Evolutionary conservation across 768 basidiomycete genomes (phyloP), one percentile per base, ranked within the genome.

Genomic region (Mycena capillaripes): DNA sequence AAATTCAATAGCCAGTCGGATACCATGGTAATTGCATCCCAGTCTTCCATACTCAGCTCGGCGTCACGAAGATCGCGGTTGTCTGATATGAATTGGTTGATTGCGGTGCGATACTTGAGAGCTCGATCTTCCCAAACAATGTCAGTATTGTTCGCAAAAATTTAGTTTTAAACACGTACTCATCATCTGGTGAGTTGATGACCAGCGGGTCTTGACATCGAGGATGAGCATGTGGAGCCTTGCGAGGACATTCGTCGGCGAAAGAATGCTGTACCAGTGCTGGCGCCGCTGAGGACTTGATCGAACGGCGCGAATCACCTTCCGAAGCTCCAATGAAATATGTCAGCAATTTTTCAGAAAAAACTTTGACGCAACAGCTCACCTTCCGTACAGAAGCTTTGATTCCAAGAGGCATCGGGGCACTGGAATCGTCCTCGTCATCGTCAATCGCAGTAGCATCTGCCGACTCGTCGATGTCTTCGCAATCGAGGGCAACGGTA

Each of bases 321-420:
- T n/a, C n/a, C n/a, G n/a, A 60, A 69, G 67, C 72, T 73, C 12
- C 34, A 4, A 25, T n/a, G n/a, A 38, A 14, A 42, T 7, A 2
- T 1, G 1, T 50, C 36, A 61, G 30, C 7, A 6, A 27, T 27
- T 27, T 9, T 50, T 50, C 25, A 50, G n/a, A n/a, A 50, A 7
- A 2, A 29, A 34, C 34, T 6, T 12, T 38, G 48, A 10, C n/a
- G n/a, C n/a, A n/a, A n/a, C n/a, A 40, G 23, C 48, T 19, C 3
- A 62, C 69, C 69, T 70, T 70, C 11, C 38, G 52, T 3, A 70
- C 60, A 30, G 60, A 38, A 4, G 27, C 52, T 34, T 69, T 61
- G 52, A 70, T 55, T 44, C 69, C 60, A 0, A 7, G 3, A 2
- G 60, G 69, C 27, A 55, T 34, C n/a, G n/a, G 17, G 34, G 25